Evolutionary conservation across 148 eudicot species (phyloP).

Genomic region (Chenopodium quinoa): DNA sequence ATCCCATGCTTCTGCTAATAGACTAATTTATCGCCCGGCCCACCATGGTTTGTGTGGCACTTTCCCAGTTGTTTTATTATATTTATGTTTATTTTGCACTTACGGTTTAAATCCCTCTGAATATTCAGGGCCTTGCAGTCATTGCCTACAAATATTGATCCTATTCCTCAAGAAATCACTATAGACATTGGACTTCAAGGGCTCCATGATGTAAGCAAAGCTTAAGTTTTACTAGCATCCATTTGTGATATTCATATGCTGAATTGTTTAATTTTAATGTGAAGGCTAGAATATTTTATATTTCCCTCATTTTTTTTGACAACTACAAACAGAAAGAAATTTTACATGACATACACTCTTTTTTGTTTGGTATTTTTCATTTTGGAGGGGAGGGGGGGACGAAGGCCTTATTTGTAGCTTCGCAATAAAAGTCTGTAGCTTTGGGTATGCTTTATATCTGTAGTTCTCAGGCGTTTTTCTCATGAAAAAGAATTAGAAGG

Average conservation of each 20-base stretch:
- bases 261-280: slow-evolving; percentile 14
- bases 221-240: neutral
- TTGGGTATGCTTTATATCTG: neutral
- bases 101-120: neutral
- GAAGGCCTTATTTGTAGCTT: neutral
- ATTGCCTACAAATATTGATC: slow-evolving; percentile 64
- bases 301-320: neutral
- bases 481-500: neutral
- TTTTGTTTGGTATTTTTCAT: neutral
- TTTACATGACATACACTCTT: neutral
- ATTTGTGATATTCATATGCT: slow-evolving; percentile 3
- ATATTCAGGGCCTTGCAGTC: slow-evolving; percentile 59
- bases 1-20: neutral
- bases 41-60: neutral
- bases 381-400: neutral
- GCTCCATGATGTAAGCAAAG: slow-evolving; percentile 74
- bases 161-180: slow-evolving; percentile 70
- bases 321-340: neutral
- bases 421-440: neutral
- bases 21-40: neutral
- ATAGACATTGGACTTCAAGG: slow-evolving; percentile 59
- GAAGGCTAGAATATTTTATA: neutral
- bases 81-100: neutral
- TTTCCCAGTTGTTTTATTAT: neutral
- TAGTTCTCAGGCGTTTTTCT: neutral